Evolutionary conservation across 176 grass and related monocot species (phyloP), one percentile per base, ranked within the genome.

Genomic region (Musa itinerans): DNA sequence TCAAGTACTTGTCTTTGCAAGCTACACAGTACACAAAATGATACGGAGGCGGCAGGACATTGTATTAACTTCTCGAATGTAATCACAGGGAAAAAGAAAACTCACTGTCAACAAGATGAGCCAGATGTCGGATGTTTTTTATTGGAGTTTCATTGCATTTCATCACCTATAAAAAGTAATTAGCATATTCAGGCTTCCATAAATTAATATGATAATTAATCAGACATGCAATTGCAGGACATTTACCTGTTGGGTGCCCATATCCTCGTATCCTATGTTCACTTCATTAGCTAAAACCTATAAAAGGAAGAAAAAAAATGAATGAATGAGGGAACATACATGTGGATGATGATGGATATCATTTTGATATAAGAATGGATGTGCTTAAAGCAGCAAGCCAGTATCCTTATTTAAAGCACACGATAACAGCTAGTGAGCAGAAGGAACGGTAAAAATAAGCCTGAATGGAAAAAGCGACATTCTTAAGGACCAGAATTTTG

Each of bases 91-190:
- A 43, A 20, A 76, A 23, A 34, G 11, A 34, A 12, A 75, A 89
- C 95, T 91, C 87, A 98, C 95, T 78, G 78, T 93, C 88, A 53
- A 98, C 90, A 57, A 98, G 88, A 87, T 98, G 84, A 72, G 88
- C 86, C 78, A 98, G 90, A 84, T 98, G 90, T 24, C 87, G 88
- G 53, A 98, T 98, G 71, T 98, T 98, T 80, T 98, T 98, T 87
- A 98, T 75, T 13, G 76, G 61, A 49, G 78, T 89, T 79, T 88
- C 95, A 79, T 98, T 94, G 68, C 94, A 88, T 53, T 94, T 98
- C 19, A 93, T 63, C 49, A 98, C 80, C 95, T 94, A 84, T 26
- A 65, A 43, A 76, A 57, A 23, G 71, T 66, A 49, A 76, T 83
- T 73, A 79, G 78, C 2, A 87, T 75, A 81, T 20, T 78, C 0